Base-by-base conservation (phyloP, 345 rosid species). In the Reutealis trisperma region DNA sequence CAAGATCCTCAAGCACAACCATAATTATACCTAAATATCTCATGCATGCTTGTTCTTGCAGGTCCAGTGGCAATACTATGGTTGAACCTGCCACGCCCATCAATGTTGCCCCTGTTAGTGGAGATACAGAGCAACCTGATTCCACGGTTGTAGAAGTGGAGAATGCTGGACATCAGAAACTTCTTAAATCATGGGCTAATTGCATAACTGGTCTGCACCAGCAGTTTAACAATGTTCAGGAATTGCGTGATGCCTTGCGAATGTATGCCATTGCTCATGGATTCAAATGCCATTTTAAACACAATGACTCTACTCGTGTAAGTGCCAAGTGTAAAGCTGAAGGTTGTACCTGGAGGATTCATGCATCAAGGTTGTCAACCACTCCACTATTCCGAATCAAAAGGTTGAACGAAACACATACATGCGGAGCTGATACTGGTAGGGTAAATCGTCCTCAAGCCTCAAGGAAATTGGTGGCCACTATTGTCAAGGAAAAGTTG, bases 151-250 rank as follows among this genome's bases (percentile, higher is more conserved):
- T 2, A 32, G 63, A 49, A 15, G 18, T 52, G 19, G 70, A 8
- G 34, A 63, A 51, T 37, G 15, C 16, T 57, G 67, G 69, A 19
- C 83, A 78, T 75, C 80, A 67, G 67, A 80, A 84, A 61, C 80
- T 83, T 73, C 66, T 74, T 37, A 78, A 74, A 75, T 72, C 67
- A 41, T 80, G 83, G 83, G 76, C 61, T 59, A 80, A 80, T 54
- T 75, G 79, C 68, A 75, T 80, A 58, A 80, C 83, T n/a, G 83
- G 83, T 21, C 75, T 80, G 45, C 83, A 75, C 69, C 83, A 80
- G 79, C 83, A 75, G 79, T 80, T 80, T 66, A 65, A 71, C 22
- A 71, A 71, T 32, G 83, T 80, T 21, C 49, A 51, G 22, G 79
- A 75, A 59, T 63, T 80, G 37, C 83, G 76, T 54, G 83, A 80